phyloP scores from a whole-genome alignment of 2,329 filamentous ascomycete species.

The Rosellinia necatrix region DNA sequence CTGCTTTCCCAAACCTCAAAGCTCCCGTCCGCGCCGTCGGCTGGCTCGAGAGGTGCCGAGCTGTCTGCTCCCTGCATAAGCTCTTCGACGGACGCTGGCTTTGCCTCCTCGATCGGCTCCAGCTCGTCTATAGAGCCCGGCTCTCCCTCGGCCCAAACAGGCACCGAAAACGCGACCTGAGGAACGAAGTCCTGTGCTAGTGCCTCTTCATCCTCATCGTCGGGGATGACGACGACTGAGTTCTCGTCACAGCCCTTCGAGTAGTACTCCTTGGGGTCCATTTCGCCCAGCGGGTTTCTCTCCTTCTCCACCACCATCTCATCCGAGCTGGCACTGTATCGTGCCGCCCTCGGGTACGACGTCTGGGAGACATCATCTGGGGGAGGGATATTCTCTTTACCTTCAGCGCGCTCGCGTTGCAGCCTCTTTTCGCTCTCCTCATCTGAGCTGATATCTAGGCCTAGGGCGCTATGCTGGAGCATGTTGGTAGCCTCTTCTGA shows the following conservation, averaged over 20 bases:
- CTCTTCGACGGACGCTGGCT: conserved; percentile 41
- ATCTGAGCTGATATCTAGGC: conserved; percentile 87
- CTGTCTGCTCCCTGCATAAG: conserved; percentile 46
- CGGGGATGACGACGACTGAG: conserved; percentile 65
- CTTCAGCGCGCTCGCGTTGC: conserved; percentile 57
- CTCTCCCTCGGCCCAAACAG: background rate
- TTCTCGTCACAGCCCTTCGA: conserved; percentile 66
- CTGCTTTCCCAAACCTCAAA: conserved; percentile 75
- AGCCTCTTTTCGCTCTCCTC: conserved; percentile 69
- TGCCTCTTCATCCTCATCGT: conserved; percentile 56
- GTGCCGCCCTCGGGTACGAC: conserved; percentile 42
- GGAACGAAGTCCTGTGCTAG: conserved; percentile 27
- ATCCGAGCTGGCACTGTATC: conserved; percentile 46
- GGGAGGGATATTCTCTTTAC: conserved; percentile 93
- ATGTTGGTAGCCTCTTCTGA: conserved; percentile 91
- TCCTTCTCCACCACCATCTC: conserved; percentile 67
- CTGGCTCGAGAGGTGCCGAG: conserved; percentile 52
- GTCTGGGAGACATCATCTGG: conserved; percentile 66
- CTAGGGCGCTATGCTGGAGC: conserved; percentile 86
- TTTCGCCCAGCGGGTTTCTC: conserved; percentile 68
- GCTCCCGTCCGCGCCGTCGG: conserved; percentile 63
- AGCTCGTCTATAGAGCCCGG: background rate
- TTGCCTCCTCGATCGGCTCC: conserved; percentile 22
- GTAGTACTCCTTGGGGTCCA: conserved; percentile 71
- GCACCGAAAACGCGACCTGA: conserved; percentile 36